Evolutionary conservation across 1,284 basidiomycete species (phyloP).

Genomic region (Ustilago xerochloae): DNA sequence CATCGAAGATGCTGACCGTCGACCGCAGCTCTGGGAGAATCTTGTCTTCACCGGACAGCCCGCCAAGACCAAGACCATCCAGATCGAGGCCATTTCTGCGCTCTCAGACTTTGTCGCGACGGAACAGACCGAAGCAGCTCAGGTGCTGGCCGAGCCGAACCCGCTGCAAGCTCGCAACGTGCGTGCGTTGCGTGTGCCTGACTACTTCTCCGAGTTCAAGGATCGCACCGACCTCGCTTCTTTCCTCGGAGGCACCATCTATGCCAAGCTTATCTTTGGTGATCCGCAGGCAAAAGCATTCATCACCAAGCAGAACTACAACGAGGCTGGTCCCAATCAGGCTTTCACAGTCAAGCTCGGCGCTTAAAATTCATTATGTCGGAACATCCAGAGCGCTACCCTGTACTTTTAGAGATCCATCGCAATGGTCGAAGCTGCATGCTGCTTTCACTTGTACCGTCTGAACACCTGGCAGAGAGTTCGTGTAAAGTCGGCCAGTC

Average conservation of each 20-base stretch:
- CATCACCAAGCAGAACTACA: constrained; percentile 65
- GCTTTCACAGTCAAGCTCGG: constrained; percentile 40
- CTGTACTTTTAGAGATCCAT: constrained; percentile 29
- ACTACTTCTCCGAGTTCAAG: constrained; percentile 67
- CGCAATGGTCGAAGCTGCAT: constrained; percentile 12
- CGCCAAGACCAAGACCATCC: constrained; percentile 52
- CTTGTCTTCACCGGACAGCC: constrained; percentile 62
- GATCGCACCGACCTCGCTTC: constrained; percentile 63
- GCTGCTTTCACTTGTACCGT: too few species aligned
- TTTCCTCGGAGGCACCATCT: constrained; percentile 66
- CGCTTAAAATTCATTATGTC: constrained; percentile 5
- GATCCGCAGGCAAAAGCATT: constrained; percentile 59
- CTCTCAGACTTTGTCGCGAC: constrained; percentile 45
- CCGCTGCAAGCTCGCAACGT: constrained; percentile 59
- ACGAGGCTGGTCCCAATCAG: constrained; percentile 61
- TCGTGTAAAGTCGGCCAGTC: too few species aligned
- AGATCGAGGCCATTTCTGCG: constrained; percentile 48
- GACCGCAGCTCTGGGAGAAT: constrained; percentile 62
- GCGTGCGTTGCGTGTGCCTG: constrained; percentile 61
- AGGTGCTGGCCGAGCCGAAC: constrained; percentile 59
- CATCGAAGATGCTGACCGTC: constrained; percentile 55
- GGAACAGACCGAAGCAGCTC: constrained; percentile 52
- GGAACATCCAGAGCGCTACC: not conserved
- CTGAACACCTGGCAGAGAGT: too few species aligned
- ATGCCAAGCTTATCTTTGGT: constrained; percentile 64